Evolutionary conservation across 441 rosid genomes (phyloP).

Genomic region (Croton laevigatus): DNA sequence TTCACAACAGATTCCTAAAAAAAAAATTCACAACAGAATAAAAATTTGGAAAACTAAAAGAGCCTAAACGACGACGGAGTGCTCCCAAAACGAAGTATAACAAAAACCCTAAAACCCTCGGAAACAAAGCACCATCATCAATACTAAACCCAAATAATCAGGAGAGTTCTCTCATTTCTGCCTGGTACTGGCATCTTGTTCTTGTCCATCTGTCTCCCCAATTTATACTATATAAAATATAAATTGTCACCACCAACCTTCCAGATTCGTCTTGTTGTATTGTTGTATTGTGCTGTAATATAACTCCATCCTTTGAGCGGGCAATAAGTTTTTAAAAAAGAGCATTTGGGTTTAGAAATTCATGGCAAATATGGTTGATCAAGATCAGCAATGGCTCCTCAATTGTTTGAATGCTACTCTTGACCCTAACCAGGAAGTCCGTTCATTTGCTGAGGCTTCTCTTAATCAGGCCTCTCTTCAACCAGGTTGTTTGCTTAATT

Average conservation of each 20-base stretch:
- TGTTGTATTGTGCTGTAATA: too few relatives aligned
- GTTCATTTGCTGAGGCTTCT: conserved; percentile 89
- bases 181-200: neutral
- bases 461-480: conserved; percentile 85
- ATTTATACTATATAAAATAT: too few relatives aligned
- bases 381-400: conserved; percentile 92
- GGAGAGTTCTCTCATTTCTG: neutral
- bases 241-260: neutral
- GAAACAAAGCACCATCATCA: neutral
- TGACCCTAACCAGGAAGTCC: conserved; percentile 77
- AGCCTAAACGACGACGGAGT: too few relatives aligned
- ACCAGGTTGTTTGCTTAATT: conserved; percentile 50
- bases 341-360: conserved; percentile 11
- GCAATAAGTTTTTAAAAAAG: neutral
- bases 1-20: too few relatives aligned
- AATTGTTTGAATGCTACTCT: conserved; percentile 86
- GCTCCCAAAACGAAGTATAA: too few relatives aligned
- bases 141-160: neutral
- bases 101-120: neutral
- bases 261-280: neutral
- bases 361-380: conserved; percentile 49
- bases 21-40: too few relatives aligned
- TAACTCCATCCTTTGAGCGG: neutral
- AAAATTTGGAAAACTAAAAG: too few relatives aligned
- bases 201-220: neutral